A percentile compares a stretch with the other conserved stretches of the same genome.
These are phyloP conservation scores for Apiospora malaysiana DNA, from an alignment of 2,329 filamentous ascomycete genomes.

Conservation along the genomic window DNA sequence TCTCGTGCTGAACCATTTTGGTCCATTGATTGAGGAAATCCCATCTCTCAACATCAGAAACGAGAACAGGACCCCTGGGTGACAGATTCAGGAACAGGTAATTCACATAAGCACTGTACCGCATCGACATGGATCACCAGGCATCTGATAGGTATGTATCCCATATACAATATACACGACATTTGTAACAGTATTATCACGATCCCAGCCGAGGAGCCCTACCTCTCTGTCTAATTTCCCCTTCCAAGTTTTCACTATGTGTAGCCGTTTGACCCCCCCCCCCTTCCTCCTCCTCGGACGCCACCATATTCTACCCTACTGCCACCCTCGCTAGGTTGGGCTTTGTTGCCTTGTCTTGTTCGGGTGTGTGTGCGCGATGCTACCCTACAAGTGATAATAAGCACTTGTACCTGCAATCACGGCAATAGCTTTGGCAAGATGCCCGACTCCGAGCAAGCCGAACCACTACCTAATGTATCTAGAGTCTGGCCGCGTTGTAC, in stretches of 20 bases:
- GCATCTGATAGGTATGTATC: conserved; percentile 2
- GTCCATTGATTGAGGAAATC: conserved; percentile 3
- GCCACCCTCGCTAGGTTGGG: neutral
- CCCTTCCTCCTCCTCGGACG: conserved; percentile 10
- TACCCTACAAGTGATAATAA: conserved; percentile 10
- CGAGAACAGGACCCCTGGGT: neutral
- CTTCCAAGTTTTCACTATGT: conserved; percentile 12
- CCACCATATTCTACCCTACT: conserved; percentile 11
- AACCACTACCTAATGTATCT: neutral
- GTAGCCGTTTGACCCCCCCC: conserved; percentile 3
- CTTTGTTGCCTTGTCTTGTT: neutral
- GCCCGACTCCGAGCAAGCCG: conserved; percentile 8
- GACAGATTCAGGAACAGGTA: neutral
- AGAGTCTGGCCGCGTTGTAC: neutral
- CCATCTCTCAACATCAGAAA: neutral
- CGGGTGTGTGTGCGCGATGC: conserved; percentile 13
- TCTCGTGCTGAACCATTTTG: neutral
- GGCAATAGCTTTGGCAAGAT: neutral
- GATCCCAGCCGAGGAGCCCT: neutral
- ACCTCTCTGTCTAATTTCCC: conserved; percentile 12
- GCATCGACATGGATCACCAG: neutral
- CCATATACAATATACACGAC: neutral
- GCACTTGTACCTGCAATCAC: conserved; percentile 9
- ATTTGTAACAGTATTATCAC: conserved; percentile 3
- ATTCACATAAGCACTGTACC: neutral